Percentiles rank a stretch among this genome's conserved stretches.
Conservation (phyloP, 73 alveolate species). For the Blepharisma japonicum region DNA sequence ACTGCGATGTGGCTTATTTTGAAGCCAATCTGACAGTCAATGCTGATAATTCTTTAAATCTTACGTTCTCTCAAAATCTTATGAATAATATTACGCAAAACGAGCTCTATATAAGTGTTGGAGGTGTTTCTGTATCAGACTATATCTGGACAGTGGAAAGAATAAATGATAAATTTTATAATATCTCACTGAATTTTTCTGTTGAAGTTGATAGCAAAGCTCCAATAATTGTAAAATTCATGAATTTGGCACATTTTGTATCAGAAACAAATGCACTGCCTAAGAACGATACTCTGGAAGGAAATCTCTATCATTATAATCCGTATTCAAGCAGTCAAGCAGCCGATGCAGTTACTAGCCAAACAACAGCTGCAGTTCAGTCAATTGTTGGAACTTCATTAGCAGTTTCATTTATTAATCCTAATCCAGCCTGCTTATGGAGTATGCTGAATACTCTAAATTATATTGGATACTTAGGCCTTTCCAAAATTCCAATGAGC, state of each 20-base stretch:
- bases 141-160: too few relatives aligned
- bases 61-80: too few relatives aligned
- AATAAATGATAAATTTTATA: too few relatives aligned
- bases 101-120: too few relatives aligned
- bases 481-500: background rate
- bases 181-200: too few relatives aligned
- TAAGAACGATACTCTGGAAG: background rate
- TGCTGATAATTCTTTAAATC: too few relatives aligned
- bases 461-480: background rate
- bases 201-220: too few relatives aligned
- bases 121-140: too few relatives aligned
- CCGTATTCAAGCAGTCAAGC: background rate
- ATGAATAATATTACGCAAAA: too few relatives aligned
- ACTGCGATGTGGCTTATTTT: too few relatives aligned
- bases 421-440: conserved; percentile 26
- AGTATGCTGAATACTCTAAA: conserved; percentile 9
- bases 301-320: background rate
- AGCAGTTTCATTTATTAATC: conserved; percentile 16
- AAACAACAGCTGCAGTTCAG: background rate
- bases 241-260: background rate
- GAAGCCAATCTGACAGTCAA: too few relatives aligned
- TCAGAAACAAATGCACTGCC: conserved; percentile 13
- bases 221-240: too few relatives aligned
- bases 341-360: background rate
- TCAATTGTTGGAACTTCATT: background rate